Evolutionary conservation across 2,329 filamentous ascomycete genomes (phyloP).

Genomic region (Xylaria polymorpha): DNA sequence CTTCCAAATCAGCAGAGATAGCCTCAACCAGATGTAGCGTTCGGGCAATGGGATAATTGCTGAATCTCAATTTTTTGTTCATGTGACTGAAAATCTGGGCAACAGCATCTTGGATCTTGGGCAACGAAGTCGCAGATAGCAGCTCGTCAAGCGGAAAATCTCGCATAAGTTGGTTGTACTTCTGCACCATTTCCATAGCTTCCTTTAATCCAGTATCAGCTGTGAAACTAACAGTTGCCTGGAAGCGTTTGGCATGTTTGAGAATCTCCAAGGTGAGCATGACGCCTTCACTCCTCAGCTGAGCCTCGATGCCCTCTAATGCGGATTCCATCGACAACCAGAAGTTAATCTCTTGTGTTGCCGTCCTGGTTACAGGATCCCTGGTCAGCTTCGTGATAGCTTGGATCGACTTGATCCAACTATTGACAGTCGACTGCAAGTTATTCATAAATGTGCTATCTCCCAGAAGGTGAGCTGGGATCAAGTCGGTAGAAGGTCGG

Average conservation of each 20-base stretch:
- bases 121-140: slow-evolving; percentile 87
- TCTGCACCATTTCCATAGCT: slow-evolving; percentile 94
- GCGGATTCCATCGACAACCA: slow-evolving; percentile 98
- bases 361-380: slow-evolving; percentile 80
- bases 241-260: slow-evolving; percentile 96
- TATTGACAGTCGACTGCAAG: slow-evolving; percentile 91
- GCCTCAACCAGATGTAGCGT: slow-evolving; percentile 95
- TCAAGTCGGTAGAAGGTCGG: slow-evolving; percentile 80
- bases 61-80: slow-evolving; percentile 97
- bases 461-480: slow-evolving; percentile 79
- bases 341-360: slow-evolving; percentile 98
- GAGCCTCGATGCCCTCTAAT: slow-evolving; percentile 88
- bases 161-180: slow-evolving; percentile 98
- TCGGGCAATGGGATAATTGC: slow-evolving; percentile 91
- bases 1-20: slow-evolving; percentile 92
- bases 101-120: slow-evolving; percentile 90
- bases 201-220: slow-evolving; percentile 97
- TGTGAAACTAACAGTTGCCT: slow-evolving; percentile 95
- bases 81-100: slow-evolving; percentile 91
- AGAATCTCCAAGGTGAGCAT: slow-evolving; percentile 92
- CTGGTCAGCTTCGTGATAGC: slow-evolving; percentile 93
- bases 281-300: slow-evolving; percentile 89
- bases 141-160: slow-evolving; percentile 97
- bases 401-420: slow-evolving; percentile 99
- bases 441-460: slow-evolving; percentile 95